Evolutionary conservation across 176 grass and related monocot genomes (phyloP), one percentile per base, ranked within the genome.

Genomic region (Dendrocalamus sinicus): DNA sequence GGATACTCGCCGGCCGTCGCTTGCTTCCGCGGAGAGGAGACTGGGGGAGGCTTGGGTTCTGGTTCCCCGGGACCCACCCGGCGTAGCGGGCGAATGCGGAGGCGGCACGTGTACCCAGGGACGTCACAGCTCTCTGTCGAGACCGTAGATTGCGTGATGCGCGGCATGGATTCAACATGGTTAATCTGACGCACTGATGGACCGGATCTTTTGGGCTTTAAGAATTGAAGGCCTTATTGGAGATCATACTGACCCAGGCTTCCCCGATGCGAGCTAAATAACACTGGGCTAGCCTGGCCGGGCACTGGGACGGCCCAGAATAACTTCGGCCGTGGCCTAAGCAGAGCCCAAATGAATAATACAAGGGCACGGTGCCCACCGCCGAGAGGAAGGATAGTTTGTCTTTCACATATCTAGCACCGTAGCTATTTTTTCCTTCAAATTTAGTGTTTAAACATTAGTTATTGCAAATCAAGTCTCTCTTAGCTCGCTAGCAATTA

Each of bases 1-100:
- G 46, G 73, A 46, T 39, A 59, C 48, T 57, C 47, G 59, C 63
- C 19, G 83, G 52, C 40, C 83, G 88, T 64, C 64, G 84, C 17
- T 62, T 40, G 40, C 70, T 72, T 78, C n/a, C 73, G 73, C 46
- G 88, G 39, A 48, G 83, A 39, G 48, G 43, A 44, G 43, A 44
- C 43, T 10, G 82, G 15, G 82, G 10, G n/a, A 50, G 59, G 47
- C 30, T 40, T 58, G 11, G 47, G 5, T 20, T 24, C 35, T 24
- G 17, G 35, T 6, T 7, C 20, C 6, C 7, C 2, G 35, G 48
- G 69, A 22, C 70, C 28, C 59, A 3, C 4, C 2, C 3, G 16
- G 46, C 45, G 16, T 11, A 28, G 4, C 0, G 0, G 5, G 1
- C 85, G 30, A 91, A 84, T 13, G 20, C 22, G 9, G 20, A 2